Evolutionary conservation across 371 early-diverging fungal genomes (phyloP), one percentile per base, ranked within the genome.

Genomic region (Batkoa obscura): DNA sequence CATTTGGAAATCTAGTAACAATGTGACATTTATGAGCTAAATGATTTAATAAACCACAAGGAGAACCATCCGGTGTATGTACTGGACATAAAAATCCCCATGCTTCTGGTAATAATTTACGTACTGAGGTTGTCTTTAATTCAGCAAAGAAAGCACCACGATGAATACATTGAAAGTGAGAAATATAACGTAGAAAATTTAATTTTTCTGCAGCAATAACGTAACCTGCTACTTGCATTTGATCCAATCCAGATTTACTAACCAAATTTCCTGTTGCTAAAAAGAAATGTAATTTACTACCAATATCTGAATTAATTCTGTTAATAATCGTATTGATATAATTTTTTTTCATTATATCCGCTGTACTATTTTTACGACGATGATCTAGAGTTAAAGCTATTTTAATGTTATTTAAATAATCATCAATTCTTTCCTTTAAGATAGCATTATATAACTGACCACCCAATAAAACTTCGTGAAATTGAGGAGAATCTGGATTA

Each of bases 61-160:
- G 99, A 37, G 93, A 68, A 61, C 99, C 99, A 70, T 99, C 99
- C 43, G 99, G 99, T 10, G 99, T 99, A 66, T 99, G 99, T 6
- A 99, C 97, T 30, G 99, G 99, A 65, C 99, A 99, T 50, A 99
- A 66, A 77, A 96, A 95, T 55, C 92, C 99, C 97, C 97, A 99
- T 30, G 88, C 82, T 73, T 99, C 99, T 3, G 99, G 98, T 45
- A 94, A 74, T 64, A 99, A 74, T 70, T 99, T 99, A 65, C 99
- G 83, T 38, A 99, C 95, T 1, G 91, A 77, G 1, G 99, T 99
- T 10, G 98, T 98, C 71, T 98, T 97, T 36, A 99, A 71, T 65
- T 89, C 90, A 45, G 94, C 86, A 71, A 99, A 99, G 86, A 98
- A 98, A 52, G 97, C 80, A 70, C 99, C 99, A 73, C 99, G 86